A percentile compares a stretch with the other conserved stretches of the same genome.
phyloP scores from a whole-genome alignment of 164 flowering plant genomes.

The Magnolia kwangsiensis region DNA sequence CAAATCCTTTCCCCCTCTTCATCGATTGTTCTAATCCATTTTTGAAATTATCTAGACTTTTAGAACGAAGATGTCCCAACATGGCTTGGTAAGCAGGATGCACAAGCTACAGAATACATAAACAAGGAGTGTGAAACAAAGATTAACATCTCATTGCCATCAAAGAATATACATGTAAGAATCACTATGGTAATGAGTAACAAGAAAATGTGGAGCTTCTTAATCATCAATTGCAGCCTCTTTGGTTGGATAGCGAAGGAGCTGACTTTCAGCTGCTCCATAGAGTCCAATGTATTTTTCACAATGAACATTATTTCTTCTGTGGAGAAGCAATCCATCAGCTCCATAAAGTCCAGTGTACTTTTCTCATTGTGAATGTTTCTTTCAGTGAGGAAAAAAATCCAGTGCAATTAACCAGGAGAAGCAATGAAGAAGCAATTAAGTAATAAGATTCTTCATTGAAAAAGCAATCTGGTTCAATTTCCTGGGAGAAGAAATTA shows the following conservation, averaged over 20 bases:
- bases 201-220: not conserved
- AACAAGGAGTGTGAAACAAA: not conserved
- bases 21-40: slow-evolving; percentile 35
- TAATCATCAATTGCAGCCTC: not conserved
- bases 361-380: not conserved
- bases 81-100: slow-evolving; percentile 45
- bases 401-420: not conserved
- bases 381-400: not conserved
- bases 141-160: not conserved
- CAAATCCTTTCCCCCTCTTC: slow-evolving; percentile 49
- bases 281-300: too few relatives aligned
- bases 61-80: slow-evolving; percentile 55
- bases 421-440: not conserved
- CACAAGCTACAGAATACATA: slow-evolving; percentile 37
- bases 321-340: not conserved
- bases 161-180: not conserved
- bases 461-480: too few relatives aligned
- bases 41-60: slow-evolving; percentile 42
- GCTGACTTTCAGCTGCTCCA: too few relatives aligned
- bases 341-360: not conserved
- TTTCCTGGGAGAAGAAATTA: too few relatives aligned
- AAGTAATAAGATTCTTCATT: too few relatives aligned
- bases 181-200: not conserved
- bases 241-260: not conserved
- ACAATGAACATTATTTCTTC: too few relatives aligned